Evolutionary conservation across 495 filamentous ascomycete genomes (phyloP), one percentile per base, ranked within the genome.

Genomic region (Acidiella bohemica): DNA sequence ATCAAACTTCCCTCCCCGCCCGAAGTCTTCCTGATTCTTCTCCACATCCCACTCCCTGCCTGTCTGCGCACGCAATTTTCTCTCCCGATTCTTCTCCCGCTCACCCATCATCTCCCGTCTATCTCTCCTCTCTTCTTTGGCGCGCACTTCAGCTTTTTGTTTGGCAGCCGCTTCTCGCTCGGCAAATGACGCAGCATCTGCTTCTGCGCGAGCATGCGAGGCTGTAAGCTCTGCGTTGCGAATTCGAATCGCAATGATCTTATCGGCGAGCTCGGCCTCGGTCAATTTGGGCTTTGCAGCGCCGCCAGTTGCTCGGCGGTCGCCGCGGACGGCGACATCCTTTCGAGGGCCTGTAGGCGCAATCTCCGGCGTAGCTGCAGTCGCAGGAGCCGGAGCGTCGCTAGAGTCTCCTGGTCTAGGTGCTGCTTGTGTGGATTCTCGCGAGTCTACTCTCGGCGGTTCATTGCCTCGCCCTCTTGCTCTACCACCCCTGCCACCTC

Each of bases 31-130:
- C 46, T 84, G 78, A 17, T 67, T 68, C 56, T 87, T 86, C 46
- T 76, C 71, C 12, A 68, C 67, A 62, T 87, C 81, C 81, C 81
- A 87, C 56, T 86, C 81, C 29, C 81, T 62, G 2, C 72, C 80
- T 0, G 62, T 66, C 27, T 74, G 56, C 11, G 78, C 76, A 19
- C 73, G 67, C 14, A 87, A 59, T 51, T 87, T 87, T 39, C 81
- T 61, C 52, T 71, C 63, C 24, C 80, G 60, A 46, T 87, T 87
- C 47, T 69, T 70, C 52, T 84, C 81, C 16, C 81, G 59, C 55
- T 87, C 81, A 20, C 61, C 66, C 49, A 80, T 76, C 76, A 80
- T 76, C 27, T 70, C 63, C 23, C 67, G 62, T 13, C 72, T 61
- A 35, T 73, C 68, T 19, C 56, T 56, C 5, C 68, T 59, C 53